These are phyloP conservation scores for Fusarium subglutinans DNA, from an alignment of 2,329 filamentous ascomycete species.

Conservation along the genomic window DNA sequence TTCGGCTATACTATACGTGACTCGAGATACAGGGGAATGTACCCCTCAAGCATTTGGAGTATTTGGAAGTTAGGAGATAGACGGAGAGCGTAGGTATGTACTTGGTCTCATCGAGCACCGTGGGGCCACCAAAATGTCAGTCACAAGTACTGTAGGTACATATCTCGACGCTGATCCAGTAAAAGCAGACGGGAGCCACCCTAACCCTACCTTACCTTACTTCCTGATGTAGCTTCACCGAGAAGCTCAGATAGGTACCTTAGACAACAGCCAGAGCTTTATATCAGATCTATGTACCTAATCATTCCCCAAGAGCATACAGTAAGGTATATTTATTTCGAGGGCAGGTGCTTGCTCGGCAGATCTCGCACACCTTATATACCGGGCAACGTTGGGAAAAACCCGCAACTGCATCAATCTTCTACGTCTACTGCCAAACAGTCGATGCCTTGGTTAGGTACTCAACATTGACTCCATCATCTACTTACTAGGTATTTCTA, in stretches of 20 bases:
- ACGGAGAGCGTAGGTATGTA: neutral
- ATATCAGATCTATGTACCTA: neutral
- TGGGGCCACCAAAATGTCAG: neutral
- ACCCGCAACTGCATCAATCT: neutral
- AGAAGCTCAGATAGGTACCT: neutral
- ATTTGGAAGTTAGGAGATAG: neutral
- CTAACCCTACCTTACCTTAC: neutral
- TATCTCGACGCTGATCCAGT: neutral
- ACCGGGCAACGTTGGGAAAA: neutral
- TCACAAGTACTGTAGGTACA: neutral
- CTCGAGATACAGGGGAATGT: neutral
- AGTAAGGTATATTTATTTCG: neutral
- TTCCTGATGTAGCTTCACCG: conserved; percentile 10
- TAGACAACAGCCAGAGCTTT: neutral
- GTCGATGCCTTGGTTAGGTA: too few species aligned
- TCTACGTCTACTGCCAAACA: neutral
- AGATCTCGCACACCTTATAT: neutral
- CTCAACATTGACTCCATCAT: neutral
- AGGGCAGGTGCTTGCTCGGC: neutral
- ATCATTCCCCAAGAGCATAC: neutral
- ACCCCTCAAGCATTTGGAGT: too few species aligned
- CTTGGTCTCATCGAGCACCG: conserved; percentile 2
- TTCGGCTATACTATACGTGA: neutral
- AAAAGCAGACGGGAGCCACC: neutral
- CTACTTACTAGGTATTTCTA: too few species aligned